Conservation (phyloP, 352 stramenopile species). For the Globisporangium barbulae region DNA sequence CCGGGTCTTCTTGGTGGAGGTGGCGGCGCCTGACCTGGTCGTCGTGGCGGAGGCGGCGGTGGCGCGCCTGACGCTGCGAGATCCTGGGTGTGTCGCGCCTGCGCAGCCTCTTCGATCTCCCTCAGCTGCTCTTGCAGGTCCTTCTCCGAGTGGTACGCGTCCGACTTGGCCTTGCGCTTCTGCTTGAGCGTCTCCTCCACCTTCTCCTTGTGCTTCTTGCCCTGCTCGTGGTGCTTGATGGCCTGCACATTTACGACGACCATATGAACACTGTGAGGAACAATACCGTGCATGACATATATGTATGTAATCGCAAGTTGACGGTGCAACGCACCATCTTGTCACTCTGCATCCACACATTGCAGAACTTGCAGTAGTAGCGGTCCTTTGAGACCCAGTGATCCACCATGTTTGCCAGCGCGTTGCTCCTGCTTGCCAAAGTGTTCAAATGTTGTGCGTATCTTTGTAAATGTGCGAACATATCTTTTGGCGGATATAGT, state of each 20-base stretch:
- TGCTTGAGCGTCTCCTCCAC: slow-evolving; percentile 67
- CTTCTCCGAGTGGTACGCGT: slow-evolving; percentile 47
- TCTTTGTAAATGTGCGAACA: background rate
- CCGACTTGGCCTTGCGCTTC: slow-evolving; percentile 68
- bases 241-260: slow-evolving; percentile 32
- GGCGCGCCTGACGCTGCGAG: slow-evolving; percentile 4
- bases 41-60: slow-evolving; percentile 6
- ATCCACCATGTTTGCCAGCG: slow-evolving; percentile 42
- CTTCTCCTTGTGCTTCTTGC: slow-evolving; percentile 69
- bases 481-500: too few relatives aligned
- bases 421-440: background rate
- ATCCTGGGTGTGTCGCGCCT: slow-evolving; percentile 13
- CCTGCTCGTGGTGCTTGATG: slow-evolving; percentile 81
- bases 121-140: slow-evolving; percentile 65
- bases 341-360: slow-evolving; percentile 84
- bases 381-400: slow-evolving; percentile 66
- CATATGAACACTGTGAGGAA: background rate
- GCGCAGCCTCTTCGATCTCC: slow-evolving; percentile 54
- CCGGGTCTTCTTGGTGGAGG: slow-evolving; percentile 25
- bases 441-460: background rate
- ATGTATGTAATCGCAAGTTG: background rate
- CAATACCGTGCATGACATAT: background rate
- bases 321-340: slow-evolving; percentile 41
- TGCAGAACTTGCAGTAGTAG: slow-evolving; percentile 88
- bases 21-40: slow-evolving; percentile 21